These are phyloP conservation scores for Lipomyces orientalis DNA, from an alignment of 805 yeast species.

Conservation along the genomic window DNA sequence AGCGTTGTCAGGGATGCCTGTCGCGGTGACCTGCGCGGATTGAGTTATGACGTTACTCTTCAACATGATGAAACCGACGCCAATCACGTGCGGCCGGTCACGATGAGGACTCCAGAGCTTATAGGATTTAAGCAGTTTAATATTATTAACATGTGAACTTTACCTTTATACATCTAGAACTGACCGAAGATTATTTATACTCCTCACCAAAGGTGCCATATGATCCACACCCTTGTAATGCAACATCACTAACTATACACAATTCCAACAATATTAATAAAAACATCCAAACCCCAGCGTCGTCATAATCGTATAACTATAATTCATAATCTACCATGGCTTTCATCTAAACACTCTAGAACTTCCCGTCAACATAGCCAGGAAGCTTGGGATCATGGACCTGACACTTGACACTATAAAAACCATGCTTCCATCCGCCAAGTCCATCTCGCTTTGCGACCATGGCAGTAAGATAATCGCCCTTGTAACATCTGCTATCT, in stretches of 20 bases:
- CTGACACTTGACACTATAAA: conserved; percentile 36
- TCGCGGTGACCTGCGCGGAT: too few species aligned
- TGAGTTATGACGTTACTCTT: too few species aligned
- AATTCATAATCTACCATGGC: neutral
- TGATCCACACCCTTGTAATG: too few species aligned
- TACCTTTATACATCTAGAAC: too few species aligned
- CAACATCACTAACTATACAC: too few species aligned
- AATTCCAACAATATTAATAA: neutral
- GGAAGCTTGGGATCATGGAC: conserved; percentile 38
- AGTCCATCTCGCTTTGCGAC: conserved; percentile 45
- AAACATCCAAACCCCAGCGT: neutral
- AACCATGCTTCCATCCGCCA: conserved; percentile 29
- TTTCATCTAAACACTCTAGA: neutral
- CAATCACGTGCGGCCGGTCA: too few species aligned
- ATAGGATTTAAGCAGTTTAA: too few species aligned
- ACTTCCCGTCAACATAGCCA: conserved; percentile 34
- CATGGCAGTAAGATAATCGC: conserved; percentile 69
- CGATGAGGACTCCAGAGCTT: too few species aligned
- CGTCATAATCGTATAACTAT: neutral
- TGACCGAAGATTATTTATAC: too few species aligned
- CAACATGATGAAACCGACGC: too few species aligned
- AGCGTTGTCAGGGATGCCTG: neutral
- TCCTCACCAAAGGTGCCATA: too few species aligned
- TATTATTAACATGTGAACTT: too few species aligned
- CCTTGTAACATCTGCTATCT: conserved; percentile 82